Evolutionary conservation across 495 filamentous ascomycete genomes (phyloP).

Genomic region (Neurospora sp.): DNA sequence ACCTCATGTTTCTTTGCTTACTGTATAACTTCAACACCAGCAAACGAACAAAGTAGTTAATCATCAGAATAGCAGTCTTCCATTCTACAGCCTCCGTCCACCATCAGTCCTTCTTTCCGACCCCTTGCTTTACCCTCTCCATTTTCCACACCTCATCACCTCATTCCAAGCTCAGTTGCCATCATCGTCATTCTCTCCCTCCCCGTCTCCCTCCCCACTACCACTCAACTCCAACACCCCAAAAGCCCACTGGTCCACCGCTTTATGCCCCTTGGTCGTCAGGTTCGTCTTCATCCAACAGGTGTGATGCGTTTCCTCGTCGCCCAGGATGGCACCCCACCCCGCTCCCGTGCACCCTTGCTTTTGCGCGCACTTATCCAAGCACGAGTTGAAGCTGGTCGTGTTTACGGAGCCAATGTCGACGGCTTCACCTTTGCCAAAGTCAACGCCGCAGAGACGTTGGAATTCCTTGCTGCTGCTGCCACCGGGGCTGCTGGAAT

Average conservation of each 20-base stretch:
- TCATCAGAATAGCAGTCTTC: background rate
- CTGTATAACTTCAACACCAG: background rate
- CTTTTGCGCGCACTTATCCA: conserved; percentile 22
- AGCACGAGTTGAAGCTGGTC: conserved; percentile 19
- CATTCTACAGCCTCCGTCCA: background rate
- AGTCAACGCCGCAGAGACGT: conserved; percentile 26
- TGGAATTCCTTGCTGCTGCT: conserved; percentile 19
- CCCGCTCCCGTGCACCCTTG: conserved; percentile 25
- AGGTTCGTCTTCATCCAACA: conserved; percentile 47
- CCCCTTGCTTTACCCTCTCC: background rate
- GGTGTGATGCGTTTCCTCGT: conserved; percentile 20
- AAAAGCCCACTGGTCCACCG: conserved; percentile 37
- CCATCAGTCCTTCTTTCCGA: background rate
- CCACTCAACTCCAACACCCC: conserved; percentile 3
- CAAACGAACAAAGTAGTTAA: background rate
- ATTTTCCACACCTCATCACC: background rate
- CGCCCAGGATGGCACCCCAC: conserved; percentile 23
- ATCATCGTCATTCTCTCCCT: background rate
- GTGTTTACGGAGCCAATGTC: conserved; percentile 21
- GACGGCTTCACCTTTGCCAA: conserved; percentile 18
- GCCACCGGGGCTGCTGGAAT: background rate
- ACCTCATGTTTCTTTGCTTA: background rate
- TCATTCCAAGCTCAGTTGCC: background rate
- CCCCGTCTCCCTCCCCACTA: background rate
- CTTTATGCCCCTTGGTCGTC: conserved; percentile 33